Percentiles rank a stretch among this genome's conserved stretches.
Evolutionary conservation across 495 filamentous ascomycete species (phyloP).

Genomic region (Xylaria sp.): DNA sequence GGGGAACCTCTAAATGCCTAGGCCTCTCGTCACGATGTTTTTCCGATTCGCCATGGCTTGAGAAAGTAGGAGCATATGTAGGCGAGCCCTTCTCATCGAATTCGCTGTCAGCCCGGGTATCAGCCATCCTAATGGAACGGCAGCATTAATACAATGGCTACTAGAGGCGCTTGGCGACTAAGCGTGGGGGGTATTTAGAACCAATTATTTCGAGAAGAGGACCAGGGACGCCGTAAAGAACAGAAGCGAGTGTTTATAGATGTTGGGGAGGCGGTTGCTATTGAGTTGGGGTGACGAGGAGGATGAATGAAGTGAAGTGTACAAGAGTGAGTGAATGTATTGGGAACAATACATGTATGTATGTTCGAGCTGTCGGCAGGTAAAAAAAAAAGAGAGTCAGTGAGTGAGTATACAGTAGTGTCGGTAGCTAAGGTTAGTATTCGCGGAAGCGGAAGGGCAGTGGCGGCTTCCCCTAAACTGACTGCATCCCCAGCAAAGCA

Average conservation of each 20-base stretch:
- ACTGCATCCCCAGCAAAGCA: not conserved
- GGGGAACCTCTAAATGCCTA: slow-evolving; percentile 33
- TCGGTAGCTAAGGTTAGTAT: not conserved
- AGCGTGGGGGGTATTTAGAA: not conserved
- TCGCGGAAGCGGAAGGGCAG: not conserved
- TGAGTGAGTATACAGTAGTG: not conserved
- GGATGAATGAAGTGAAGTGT: not conserved
- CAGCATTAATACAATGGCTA: slow-evolving; percentile 5
- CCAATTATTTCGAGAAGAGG: not conserved
- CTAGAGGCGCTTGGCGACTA: not conserved
- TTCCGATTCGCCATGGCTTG: slow-evolving; percentile 36
- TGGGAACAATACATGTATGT: too few species aligned
- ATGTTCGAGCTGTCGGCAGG: not conserved
- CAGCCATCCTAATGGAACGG: slow-evolving; percentile 27
- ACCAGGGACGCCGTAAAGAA: not conserved
- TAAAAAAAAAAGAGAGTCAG: not conserved
- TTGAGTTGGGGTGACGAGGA: not conserved
- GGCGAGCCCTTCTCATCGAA: slow-evolving; percentile 38
- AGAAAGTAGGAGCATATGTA: slow-evolving; percentile 37
- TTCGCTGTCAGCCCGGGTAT: slow-evolving; percentile 23
- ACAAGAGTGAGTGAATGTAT: not conserved
- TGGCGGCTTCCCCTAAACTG: slow-evolving; percentile 16
- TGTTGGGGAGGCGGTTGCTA: not conserved
- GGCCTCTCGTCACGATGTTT: slow-evolving; percentile 19
- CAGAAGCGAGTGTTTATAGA: slow-evolving; percentile 7